Conservation (phyloP, 2,329 filamentous ascomycete species). For the Tympanopsis confertula region DNA sequence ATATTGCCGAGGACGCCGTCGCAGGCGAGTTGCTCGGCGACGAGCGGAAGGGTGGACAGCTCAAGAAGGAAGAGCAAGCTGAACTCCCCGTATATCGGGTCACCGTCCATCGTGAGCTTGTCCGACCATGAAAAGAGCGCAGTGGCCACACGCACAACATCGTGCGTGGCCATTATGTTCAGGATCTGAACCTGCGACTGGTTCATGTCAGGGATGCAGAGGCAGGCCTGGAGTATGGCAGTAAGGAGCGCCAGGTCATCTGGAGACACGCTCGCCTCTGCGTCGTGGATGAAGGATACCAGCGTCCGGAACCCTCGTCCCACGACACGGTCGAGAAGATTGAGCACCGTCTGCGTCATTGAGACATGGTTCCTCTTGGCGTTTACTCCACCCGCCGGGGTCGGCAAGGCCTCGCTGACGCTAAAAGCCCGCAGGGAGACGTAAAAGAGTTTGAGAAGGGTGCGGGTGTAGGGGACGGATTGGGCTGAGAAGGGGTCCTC, state of each 20-base stretch:
- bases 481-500: constrained; percentile 39
- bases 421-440: constrained; percentile 63
- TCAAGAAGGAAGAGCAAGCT: constrained; percentile 80
- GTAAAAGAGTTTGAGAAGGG: constrained; percentile 73
- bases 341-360: constrained; percentile 54
- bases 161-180: constrained; percentile 57
- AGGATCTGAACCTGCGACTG: constrained; percentile 61
- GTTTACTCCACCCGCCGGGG: constrained; percentile 14
- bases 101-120: constrained; percentile 61
- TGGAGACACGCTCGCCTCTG: constrained; percentile 50
- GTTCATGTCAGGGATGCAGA: constrained; percentile 69
- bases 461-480: constrained; percentile 64
- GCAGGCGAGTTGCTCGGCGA: constrained; percentile 83
- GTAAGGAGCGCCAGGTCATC: constrained; percentile 80
- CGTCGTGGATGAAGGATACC: constrained; percentile 71
- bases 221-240: constrained; percentile 73
- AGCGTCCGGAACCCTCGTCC: constrained; percentile 72
- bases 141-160: constrained; percentile 68
- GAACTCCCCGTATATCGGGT: constrained; percentile 86
- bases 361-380: constrained; percentile 27
- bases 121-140: constrained; percentile 93
- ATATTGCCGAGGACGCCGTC: constrained; percentile 75
- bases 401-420: constrained; percentile 22
- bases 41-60: constrained; percentile 65
- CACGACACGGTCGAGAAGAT: constrained; percentile 70